phyloP scores from a whole-genome alignment of 768 basidiomycete genomes.

The Lentinula boryana region DNA sequence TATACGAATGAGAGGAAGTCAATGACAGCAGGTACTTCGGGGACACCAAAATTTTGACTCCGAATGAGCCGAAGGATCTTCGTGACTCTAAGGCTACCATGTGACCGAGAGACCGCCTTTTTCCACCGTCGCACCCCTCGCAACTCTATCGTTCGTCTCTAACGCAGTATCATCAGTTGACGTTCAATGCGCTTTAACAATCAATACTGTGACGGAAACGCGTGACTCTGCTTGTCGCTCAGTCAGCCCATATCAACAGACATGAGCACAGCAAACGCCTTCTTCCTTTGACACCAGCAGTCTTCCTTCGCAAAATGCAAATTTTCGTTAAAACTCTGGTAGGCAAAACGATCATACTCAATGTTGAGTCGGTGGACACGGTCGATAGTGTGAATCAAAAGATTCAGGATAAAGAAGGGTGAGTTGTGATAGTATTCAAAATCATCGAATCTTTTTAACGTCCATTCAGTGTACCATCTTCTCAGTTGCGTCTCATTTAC shows the following conservation, averaged over 20 bases:
- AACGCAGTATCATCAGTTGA: no score
- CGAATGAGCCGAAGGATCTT: no score
- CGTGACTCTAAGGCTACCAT: no score
- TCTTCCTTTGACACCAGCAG: neutral
- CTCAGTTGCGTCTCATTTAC: neutral
- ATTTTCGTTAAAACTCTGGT: conserved; percentile 1
- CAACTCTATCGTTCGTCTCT: no score
- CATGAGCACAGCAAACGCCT: neutral
- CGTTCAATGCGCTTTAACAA: no score
- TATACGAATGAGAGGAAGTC: no score
- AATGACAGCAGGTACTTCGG: no score
- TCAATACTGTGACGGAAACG: no score
- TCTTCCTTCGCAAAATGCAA: neutral
- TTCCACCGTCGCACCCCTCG: no score
- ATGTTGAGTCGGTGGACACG: neutral
- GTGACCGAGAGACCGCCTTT: no score
- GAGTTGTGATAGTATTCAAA: neutral
- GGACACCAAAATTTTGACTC: no score
- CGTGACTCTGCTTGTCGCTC: neutral
- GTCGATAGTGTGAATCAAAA: neutral
- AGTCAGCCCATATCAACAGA: neutral
- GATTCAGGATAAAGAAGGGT: conserved; percentile 1
- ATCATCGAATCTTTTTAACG: neutral
- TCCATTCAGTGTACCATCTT: neutral
- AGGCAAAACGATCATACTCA: neutral